Evolutionary conservation across 805 yeast species (phyloP), one percentile per base, ranked within the genome.

Genomic region (Cyberlindnera maritima): DNA sequence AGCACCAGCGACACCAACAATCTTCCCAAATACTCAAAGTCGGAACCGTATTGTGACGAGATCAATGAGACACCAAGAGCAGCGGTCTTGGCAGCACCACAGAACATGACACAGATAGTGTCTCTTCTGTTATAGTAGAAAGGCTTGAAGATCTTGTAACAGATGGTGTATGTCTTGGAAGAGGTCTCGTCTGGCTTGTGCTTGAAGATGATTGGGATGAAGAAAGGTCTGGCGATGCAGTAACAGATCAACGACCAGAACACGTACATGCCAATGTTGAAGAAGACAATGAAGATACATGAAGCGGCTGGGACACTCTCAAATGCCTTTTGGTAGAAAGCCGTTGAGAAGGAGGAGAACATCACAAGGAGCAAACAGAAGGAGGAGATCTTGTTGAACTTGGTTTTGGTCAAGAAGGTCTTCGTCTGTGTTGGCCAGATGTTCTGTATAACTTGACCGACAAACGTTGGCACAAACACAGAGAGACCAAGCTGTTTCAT

Each of bases 81-180:
- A 0, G 96, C 96, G 1, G 96, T 89, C 64, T 89, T 90, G 2
- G 97, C 96, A 5, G 96, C 92, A 11, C 96, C 96, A 65, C 96
- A 88, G 49, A 88, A 74, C 85, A 89, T 77, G 42, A 90, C 76
- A 12, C 91, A 75, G 31, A 88, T 87, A 0, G 96, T 79, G 59
- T 90, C 96, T 43, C 70, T 64, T 55, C 83, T 77, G 57, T 74
- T 72, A 64, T 85, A 85, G 64, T 84, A 85, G 57, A 86, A 88
- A 2, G 92, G 92, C 45, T 72, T 64, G 45, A 68, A 67, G 11
- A 66, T 34, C 46, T 59, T 64, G 48, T 68, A 69, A 1, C 70
- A 50, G 54, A 63, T 65, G 6, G 55, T 72, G 57, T 87, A 86
- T 0, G 64, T 4, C 29, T 37, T 67, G 1, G 84, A 60, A 2